Evolutionary conservation across 2,329 filamentous ascomycete genomes (phyloP).

Genomic region (Ascochyta fabae): DNA sequence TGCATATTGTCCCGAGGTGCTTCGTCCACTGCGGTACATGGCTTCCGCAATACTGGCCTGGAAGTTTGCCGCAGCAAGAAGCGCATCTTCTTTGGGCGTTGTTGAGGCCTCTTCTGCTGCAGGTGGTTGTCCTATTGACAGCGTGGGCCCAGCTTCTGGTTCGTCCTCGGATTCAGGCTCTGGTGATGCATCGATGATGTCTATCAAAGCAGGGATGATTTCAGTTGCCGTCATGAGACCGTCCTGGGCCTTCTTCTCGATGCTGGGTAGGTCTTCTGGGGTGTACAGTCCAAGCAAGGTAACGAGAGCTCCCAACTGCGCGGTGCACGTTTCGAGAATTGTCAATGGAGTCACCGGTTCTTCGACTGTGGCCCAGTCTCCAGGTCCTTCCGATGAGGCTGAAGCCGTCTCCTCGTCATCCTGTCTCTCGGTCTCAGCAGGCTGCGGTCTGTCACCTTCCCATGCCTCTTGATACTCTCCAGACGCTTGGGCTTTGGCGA

Average conservation of each 20-base stretch:
- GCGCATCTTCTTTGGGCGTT: slow-evolving; percentile 58
- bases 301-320: slow-evolving; percentile 61
- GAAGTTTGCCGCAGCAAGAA: slow-evolving; percentile 64
- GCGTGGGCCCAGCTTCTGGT: slow-evolving; percentile 40
- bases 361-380: slow-evolving; percentile 71
- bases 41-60: slow-evolving; percentile 62
- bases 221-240: slow-evolving; percentile 60
- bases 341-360: slow-evolving; percentile 69
- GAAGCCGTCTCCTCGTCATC: slow-evolving; percentile 36
- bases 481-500: slow-evolving; percentile 39
- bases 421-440: slow-evolving; percentile 9
- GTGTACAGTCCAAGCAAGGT: slow-evolving; percentile 58
- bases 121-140: slow-evolving; percentile 38
- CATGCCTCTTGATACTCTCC: slow-evolving; percentile 31
- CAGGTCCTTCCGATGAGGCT: slow-evolving; percentile 48
- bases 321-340: slow-evolving; percentile 71
- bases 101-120: slow-evolving; percentile 37
- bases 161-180: slow-evolving; percentile 25
- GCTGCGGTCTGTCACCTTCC: slow-evolving; percentile 21
- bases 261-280: slow-evolving; percentile 52
- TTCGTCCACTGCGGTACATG: slow-evolving; percentile 59
- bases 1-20: slow-evolving; percentile 62
- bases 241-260: slow-evolving; percentile 66
- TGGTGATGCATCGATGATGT: slow-evolving; percentile 41
- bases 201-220: slow-evolving; percentile 62